Evolutionary conservation across 768 basidiomycete species (phyloP), one percentile per base, ranked within the genome.

Genomic region (Chlorophyllum brunneum): DNA sequence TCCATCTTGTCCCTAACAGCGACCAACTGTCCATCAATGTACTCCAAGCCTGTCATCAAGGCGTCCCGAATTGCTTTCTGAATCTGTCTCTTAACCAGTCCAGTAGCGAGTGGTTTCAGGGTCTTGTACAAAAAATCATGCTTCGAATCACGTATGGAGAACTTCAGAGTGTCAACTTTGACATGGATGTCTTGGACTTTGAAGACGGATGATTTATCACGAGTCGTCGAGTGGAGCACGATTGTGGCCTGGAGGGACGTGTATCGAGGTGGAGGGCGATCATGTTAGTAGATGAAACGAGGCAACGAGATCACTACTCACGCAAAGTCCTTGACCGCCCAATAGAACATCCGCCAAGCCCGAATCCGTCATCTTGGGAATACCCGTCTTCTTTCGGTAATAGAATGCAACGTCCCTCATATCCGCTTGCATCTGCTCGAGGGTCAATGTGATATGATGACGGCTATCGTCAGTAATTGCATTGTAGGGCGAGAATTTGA

Each of bases 331-430:
- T 47, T 85, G 71, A 4, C 95, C 95, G 11, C 91, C 88, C 41
- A 97, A 71, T 31, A 92, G 59, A 3, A 95, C 84, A 62, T 95
- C 94, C 5, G 92, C 92, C 15, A 94, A 67, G 38, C 92, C 93
- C 5, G 82, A 83, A 67, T 95, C 93, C 43, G 66, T 76, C 65
- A 94, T 68, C 74, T 85, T 92, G 2, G 87, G 82, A 59, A 91
- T 80, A 2, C 91, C 91, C 80, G n/a, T n/a, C n/a, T 94, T 95
- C 76, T 85, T 91, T 58, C 76, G 77, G 75, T 91, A 94, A 65
- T 86, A 92, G 67, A 98, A 95, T 7, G 88, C 86, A 11, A 97
- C 90, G 59, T 98, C 94, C 13, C 89, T 81, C 81, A 98, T 88
- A 59, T 97, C 93, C 4, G 88, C 88, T 65, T 98, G 94, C 59